Conservation (phyloP, 1,284 basidiomycete species). For the Boletus sp. region DNA sequence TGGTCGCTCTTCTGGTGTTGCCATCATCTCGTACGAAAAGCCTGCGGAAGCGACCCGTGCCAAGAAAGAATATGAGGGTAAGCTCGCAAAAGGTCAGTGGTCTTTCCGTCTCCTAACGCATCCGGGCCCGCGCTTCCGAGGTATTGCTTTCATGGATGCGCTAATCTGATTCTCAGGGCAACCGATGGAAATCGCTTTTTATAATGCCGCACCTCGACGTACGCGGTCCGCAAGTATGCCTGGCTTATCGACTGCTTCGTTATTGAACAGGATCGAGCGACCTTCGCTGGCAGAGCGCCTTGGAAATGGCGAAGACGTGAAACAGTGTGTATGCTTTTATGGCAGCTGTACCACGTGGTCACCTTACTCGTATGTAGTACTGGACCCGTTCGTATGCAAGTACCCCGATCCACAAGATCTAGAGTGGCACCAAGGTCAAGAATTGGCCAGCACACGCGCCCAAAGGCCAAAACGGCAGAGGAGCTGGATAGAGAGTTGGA, state of each 20-base stretch:
- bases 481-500: slow-evolving; percentile 93
- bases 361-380: slow-evolving; percentile 17
- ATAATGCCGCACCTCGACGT: slow-evolving; percentile 49
- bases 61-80: slow-evolving; percentile 87
- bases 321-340: slow-evolving; percentile 13
- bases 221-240: slow-evolving; percentile 36
- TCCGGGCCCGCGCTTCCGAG: too few relatives aligned
- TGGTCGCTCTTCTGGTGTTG: slow-evolving; percentile 88
- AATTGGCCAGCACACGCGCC: slow-evolving; percentile 23
- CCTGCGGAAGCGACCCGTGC: slow-evolving; percentile 81
- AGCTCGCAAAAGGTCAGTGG: slow-evolving; percentile 83
- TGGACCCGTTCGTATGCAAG: slow-evolving; percentile 31
- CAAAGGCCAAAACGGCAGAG: slow-evolving; percentile 70
- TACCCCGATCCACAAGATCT: slow-evolving; percentile 19
- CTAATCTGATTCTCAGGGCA: slow-evolving; percentile 57
- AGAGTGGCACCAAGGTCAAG: slow-evolving; percentile 20
- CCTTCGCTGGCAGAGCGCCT: slow-evolving; percentile 39
- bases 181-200: slow-evolving; percentile 77
- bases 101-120: too few relatives aligned
- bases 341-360: neutral
- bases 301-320: slow-evolving; percentile 18
- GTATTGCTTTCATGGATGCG: slow-evolving; percentile 3
- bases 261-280: slow-evolving; percentile 41
- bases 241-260: slow-evolving; percentile 33
- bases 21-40: slow-evolving; percentile 83